Percentiles rank a stretch among this genome's conserved stretches.
Evolutionary conservation across 495 filamentous ascomycete species (phyloP).

Genomic region (Lasiosphaeris hirsuta): DNA sequence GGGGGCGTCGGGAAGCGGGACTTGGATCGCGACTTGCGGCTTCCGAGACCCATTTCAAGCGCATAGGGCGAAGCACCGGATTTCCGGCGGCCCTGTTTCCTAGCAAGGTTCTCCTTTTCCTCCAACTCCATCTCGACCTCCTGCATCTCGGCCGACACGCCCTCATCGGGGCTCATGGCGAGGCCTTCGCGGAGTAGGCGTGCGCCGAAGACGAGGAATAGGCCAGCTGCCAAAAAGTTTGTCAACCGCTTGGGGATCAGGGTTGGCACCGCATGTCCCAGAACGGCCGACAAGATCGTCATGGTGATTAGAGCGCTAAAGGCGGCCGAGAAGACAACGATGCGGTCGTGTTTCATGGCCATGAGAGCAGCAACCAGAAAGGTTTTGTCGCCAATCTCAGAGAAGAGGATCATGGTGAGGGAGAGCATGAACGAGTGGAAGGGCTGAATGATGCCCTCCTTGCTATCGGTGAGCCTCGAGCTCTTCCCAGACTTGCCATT

Average conservation of each 20-base stretch:
- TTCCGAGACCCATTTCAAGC: slow-evolving; percentile 60
- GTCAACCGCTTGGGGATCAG: slow-evolving; percentile 87
- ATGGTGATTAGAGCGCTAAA: slow-evolving; percentile 86
- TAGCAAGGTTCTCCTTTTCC: slow-evolving; percentile 77
- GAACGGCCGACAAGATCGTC: slow-evolving; percentile 94
- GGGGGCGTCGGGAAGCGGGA: slow-evolving; percentile 58
- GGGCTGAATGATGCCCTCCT: slow-evolving; percentile 69
- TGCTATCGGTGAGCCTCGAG: slow-evolving; percentile 39
- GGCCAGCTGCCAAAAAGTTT: slow-evolving; percentile 73
- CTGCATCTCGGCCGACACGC: slow-evolving; percentile 91
- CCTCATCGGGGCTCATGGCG: slow-evolving; percentile 81
- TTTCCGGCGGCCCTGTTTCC: slow-evolving; percentile 50
- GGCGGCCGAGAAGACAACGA: slow-evolving; percentile 92
- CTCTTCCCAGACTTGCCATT: slow-evolving; percentile 32
- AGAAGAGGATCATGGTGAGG: slow-evolving; percentile 95
- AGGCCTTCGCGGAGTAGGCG: slow-evolving; percentile 85
- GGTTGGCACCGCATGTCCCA: slow-evolving; percentile 89
- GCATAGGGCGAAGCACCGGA: slow-evolving; percentile 61
- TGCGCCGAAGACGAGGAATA: slow-evolving; percentile 87
- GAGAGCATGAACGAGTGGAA: slow-evolving; percentile 91
- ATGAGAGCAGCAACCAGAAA: slow-evolving; percentile 96
- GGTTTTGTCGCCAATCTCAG: slow-evolving; percentile 97
- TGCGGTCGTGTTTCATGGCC: slow-evolving; percentile 95
- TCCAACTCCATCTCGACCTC: slow-evolving; percentile 94
- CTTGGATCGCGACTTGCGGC: slow-evolving; percentile 56